Evolutionary conservation across 345 rosid species (phyloP).

Genomic region (Ceriops decandra): DNA sequence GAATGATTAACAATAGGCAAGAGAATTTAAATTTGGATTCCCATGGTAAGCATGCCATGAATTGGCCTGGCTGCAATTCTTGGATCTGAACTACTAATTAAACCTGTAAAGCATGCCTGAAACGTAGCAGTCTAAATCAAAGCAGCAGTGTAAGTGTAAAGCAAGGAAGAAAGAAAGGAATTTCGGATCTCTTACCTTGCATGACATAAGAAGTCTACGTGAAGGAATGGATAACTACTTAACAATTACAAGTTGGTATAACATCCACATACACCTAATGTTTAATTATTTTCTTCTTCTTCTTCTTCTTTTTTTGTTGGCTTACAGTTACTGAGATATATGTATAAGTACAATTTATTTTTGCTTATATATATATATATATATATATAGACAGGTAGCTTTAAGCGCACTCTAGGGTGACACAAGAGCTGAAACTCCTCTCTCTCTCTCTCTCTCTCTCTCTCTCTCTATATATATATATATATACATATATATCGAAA

Average conservation of each 20-base stretch:
- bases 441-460: background rate
- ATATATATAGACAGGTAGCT: constrained; percentile 7
- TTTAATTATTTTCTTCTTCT: constrained; percentile 11
- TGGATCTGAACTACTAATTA: background rate
- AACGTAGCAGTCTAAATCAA: background rate
- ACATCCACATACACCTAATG: background rate
- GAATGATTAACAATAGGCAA: no score
- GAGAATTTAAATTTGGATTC: background rate
- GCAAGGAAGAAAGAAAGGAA: background rate
- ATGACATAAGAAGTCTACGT: constrained; percentile 29
- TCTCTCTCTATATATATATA: constrained; percentile 4
- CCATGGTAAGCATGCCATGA: background rate
- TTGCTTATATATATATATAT: no score
- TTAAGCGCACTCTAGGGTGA: constrained; percentile 43
- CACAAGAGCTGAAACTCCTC: constrained; percentile 21
- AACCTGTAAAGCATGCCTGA: background rate
- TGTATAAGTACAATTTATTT: no score
- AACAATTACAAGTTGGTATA: constrained; percentile 13
- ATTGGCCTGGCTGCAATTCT: background rate
- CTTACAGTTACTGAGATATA: background rate
- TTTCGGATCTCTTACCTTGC: constrained; percentile 7
- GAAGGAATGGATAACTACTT: constrained; percentile 28
- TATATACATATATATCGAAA: background rate
- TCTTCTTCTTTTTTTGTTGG: constrained; percentile 10
- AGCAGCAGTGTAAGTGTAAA: background rate